phyloP scores from a whole-genome alignment of 352 stramenopile species.

The Phytophthora sp. region DNA sequence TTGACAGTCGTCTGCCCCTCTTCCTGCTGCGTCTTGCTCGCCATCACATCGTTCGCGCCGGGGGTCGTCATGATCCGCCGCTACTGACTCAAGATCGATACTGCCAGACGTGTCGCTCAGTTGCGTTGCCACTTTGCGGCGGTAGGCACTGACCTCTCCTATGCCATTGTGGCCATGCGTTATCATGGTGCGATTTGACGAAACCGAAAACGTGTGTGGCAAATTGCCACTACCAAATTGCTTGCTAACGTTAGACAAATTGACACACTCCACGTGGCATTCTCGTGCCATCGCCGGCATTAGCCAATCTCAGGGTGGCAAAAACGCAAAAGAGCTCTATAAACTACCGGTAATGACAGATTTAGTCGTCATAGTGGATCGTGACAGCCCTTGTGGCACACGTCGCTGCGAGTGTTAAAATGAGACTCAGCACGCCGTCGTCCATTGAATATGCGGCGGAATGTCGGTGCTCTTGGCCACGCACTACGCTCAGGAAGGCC shows the following conservation, averaged over 20 bases:
- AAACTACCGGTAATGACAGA: too few relatives aligned
- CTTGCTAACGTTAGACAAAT: too few relatives aligned
- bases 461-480: background rate
- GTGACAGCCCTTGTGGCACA: slow-evolving; percentile 29
- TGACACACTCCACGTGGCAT: background rate
- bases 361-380: slow-evolving; percentile 36
- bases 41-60: slow-evolving; percentile 8
- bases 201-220: slow-evolving; percentile 9
- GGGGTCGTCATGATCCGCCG: slow-evolving; percentile 26
- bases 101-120: slow-evolving; percentile 14
- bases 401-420: slow-evolving; percentile 32
- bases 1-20: background rate
- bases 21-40: slow-evolving; percentile 1
- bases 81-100: slow-evolving; percentile 10
- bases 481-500: slow-evolving; percentile 31
- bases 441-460: slow-evolving; percentile 15
- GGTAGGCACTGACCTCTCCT: background rate
- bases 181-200: slow-evolving; percentile 14
- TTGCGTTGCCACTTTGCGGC: slow-evolving; percentile 2
- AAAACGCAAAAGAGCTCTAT: too few relatives aligned
- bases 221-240: too few relatives aligned
- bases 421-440: slow-evolving; percentile 25
- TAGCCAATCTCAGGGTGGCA: too few relatives aligned
- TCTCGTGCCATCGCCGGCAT: too few relatives aligned
- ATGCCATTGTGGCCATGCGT: slow-evolving; percentile 10